Conservation (phyloP, 768 basidiomycete species). For the Omphalotus guepiniiformis region DNA sequence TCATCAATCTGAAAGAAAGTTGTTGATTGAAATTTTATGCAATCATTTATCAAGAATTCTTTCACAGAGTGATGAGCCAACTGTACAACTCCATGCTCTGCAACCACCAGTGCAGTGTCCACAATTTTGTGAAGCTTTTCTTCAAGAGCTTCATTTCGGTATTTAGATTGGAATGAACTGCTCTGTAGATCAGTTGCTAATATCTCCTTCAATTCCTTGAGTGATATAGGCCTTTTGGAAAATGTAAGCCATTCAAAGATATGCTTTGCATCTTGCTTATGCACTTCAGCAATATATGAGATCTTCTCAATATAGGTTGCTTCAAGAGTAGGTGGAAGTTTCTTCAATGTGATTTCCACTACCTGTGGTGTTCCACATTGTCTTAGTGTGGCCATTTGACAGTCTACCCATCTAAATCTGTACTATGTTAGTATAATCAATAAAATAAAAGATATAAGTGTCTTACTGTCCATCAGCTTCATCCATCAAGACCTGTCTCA, state of each 20-base stretch:
- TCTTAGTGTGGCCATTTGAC: background rate
- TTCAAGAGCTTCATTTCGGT: background rate
- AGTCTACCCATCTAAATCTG: background rate
- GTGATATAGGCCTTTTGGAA: background rate
- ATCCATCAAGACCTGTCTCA: background rate
- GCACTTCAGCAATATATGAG: background rate
- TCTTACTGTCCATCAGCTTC: background rate
- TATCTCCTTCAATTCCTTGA: background rate
- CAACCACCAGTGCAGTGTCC: background rate
- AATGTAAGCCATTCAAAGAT: background rate
- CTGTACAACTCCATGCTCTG: background rate
- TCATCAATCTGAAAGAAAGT: background rate
- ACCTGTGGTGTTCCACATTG: background rate
- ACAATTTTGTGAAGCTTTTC: background rate
- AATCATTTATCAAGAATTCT: background rate
- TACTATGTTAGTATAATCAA: background rate
- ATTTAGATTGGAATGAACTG: background rate
- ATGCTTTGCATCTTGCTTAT: background rate
- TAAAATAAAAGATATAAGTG: background rate
- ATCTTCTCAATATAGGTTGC: background rate
- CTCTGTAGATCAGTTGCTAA: background rate
- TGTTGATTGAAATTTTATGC: background rate
- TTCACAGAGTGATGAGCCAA: slow-evolving; percentile 1
- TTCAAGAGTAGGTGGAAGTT: background rate
- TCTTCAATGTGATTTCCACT: background rate